Conservation (phyloP, 768 basidiomycete genomes). For the Mycena latifolia region DNA sequence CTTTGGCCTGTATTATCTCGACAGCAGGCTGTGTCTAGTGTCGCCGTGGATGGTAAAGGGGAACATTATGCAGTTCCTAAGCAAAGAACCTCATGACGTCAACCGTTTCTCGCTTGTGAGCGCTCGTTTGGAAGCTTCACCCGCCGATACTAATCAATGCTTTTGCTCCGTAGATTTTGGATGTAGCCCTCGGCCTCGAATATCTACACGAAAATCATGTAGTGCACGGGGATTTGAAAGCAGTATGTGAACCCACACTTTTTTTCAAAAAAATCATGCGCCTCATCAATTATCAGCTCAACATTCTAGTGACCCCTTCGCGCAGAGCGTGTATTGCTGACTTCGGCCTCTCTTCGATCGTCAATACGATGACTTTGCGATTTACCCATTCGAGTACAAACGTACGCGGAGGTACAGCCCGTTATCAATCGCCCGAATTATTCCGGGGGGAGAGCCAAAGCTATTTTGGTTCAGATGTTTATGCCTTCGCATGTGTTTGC, state of each 20-base stretch:
- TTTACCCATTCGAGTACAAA: conserved; percentile 36
- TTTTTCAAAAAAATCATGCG: no score
- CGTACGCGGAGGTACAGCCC: conserved; percentile 44
- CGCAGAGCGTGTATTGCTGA: no score
- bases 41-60: conserved; percentile 48
- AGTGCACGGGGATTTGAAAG: no score
- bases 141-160: no score
- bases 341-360: no score
- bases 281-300: conserved; percentile 44
- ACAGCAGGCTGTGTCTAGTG: no score
- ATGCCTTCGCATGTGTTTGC: no score
- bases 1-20: no score
- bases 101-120: conserved; percentile 21
- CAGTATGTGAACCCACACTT: conserved; percentile 12
- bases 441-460: conserved; percentile 37
- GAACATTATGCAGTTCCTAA: conserved; percentile 27
- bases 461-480: conserved; percentile 49
- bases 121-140: no score
- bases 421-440: conserved; percentile 54
- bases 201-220: no score
- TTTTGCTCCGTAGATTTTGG: conserved; percentile 35
- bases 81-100: background rate
- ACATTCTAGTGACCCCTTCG: conserved; percentile 58
- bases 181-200: conserved; percentile 33
- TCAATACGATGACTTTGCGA: conserved; percentile 37